Percentiles rank a stretch among this genome's conserved stretches.
Evolutionary conservation across 163 green algal genomes (phyloP).

Genomic region (Chlorella variabilis): DNA sequence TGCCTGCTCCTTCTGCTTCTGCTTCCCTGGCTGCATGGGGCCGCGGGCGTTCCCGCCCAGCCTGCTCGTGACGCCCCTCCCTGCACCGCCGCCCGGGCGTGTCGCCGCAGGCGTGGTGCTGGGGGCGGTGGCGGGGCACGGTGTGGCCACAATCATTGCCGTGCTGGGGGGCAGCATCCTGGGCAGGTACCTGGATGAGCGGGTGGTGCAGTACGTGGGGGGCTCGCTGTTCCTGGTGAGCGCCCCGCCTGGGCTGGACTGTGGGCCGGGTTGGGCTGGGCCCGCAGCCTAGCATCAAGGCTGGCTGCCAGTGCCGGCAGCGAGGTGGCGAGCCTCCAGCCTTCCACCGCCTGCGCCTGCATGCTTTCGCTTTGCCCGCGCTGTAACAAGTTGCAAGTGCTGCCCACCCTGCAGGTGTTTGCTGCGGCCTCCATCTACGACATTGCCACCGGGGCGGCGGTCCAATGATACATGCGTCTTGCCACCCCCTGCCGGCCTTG

Average conservation of each 20-base stretch:
- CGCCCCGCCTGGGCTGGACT: no score
- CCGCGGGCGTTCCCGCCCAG: no score
- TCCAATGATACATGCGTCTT: background rate
- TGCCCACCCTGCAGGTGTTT: slow-evolving; percentile 79
- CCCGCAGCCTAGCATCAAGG: no score
- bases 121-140: slow-evolving; percentile 90
- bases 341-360: no score
- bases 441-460: slow-evolving; percentile 48
- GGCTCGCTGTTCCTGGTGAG: slow-evolving; percentile 85
- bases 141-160: slow-evolving; percentile 90
- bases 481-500: background rate
- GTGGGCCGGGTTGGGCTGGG: background rate
- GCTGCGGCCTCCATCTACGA: slow-evolving; percentile 83
- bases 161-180: slow-evolving; percentile 90
- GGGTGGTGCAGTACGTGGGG: slow-evolving; percentile 85
- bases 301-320: no score
- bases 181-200: slow-evolving; percentile 85
- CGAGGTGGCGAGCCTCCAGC: no score
- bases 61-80: background rate
- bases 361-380: no score
- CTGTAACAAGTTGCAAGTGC: no score
- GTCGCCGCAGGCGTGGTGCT: slow-evolving; percentile 45
- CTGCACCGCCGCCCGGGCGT: slow-evolving; percentile 35
- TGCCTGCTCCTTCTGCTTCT: background rate
- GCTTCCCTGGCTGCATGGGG: no score